Percentiles rank a stretch among this genome's conserved stretches.
phyloP scores from a whole-genome alignment of 768 basidiomycete genomes.

The Butyriboletus loyo region DNA sequence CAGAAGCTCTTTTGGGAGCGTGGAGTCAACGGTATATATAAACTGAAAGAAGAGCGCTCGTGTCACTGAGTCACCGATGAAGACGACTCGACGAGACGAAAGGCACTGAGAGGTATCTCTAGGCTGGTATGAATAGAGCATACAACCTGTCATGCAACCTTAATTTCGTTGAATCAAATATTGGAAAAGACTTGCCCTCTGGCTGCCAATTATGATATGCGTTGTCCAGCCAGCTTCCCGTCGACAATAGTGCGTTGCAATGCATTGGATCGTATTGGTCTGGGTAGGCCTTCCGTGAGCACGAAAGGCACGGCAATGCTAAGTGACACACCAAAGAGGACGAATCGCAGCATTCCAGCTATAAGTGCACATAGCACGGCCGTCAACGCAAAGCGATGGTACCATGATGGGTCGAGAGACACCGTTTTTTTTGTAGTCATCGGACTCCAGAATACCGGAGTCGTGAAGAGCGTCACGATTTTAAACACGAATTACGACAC shows the following conservation, averaged over 20 bases:
- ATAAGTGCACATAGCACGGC: conserved; percentile 39
- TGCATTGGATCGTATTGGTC: conserved; percentile 72
- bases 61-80: conserved; percentile 84
- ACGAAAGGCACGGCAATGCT: background rate
- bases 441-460: conserved; percentile 1
- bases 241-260: conserved; percentile 66
- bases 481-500: background rate
- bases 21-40: conserved; percentile 56
- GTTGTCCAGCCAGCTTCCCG: conserved; percentile 77
- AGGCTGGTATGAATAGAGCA: conserved; percentile 64
- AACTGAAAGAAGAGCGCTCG: conserved; percentile 77
- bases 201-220: conserved; percentile 80
- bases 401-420: conserved; percentile 46
- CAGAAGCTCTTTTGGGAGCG: conserved; percentile 48
- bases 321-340: conserved; percentile 42
- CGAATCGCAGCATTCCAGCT: conserved; percentile 41
- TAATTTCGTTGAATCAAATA: conserved; percentile 4
- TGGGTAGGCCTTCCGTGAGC: conserved; percentile 26
- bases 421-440: conserved; percentile 31
- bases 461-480: background rate
- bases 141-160: conserved; percentile 57
- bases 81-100: conserved; percentile 58
- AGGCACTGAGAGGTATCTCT: conserved; percentile 56
- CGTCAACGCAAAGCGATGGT: conserved; percentile 45
- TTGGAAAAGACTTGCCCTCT: conserved; percentile 48